A percentile compares a stretch with the other conserved stretches of the same genome.
phyloP scores from a whole-genome alignment of 805 yeast species.

The Suhomyces pyralidae region DNA sequence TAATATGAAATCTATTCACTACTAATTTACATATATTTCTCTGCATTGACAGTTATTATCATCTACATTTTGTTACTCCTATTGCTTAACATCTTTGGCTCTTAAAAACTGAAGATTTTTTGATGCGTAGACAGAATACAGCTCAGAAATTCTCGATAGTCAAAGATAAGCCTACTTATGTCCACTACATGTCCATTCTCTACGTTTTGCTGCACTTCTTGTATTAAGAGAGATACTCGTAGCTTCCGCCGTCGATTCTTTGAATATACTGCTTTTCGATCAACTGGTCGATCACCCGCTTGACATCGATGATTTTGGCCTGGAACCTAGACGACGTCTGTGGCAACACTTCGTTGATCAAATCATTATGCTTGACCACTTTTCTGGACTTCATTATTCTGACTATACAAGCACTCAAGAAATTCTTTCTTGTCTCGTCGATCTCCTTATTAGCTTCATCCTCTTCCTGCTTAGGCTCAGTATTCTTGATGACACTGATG shows the following conservation, averaged over 20 bases:
- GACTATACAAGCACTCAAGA: slow-evolving; percentile 89
- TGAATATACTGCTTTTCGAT: slow-evolving; percentile 83
- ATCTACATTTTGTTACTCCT: too few relatives aligned
- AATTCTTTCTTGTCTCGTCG: slow-evolving; percentile 80
- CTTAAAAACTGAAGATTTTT: too few relatives aligned
- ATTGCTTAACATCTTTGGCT: too few relatives aligned
- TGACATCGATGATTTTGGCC: slow-evolving; percentile 83
- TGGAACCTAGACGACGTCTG: slow-evolving; percentile 80
- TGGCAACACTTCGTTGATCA: slow-evolving; percentile 83
- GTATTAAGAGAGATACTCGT: slow-evolving; percentile 72
- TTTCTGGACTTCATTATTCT: slow-evolving; percentile 95
- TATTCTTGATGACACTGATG: slow-evolving; percentile 51
- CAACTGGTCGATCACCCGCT: slow-evolving; percentile 78
- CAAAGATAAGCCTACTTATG: too few relatives aligned
- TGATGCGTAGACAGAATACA: too few relatives aligned
- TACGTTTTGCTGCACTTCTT: too few relatives aligned
- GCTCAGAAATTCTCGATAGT: too few relatives aligned
- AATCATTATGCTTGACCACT: slow-evolving; percentile 68
- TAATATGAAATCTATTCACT: too few relatives aligned
- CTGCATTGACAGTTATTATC: too few relatives aligned
- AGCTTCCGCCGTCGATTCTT: slow-evolving; percentile 70
- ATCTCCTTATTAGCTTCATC: slow-evolving; percentile 77
- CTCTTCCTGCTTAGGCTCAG: slow-evolving; percentile 62
- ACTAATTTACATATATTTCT: too few relatives aligned
- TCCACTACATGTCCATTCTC: too few relatives aligned